phyloP scores from a whole-genome alignment of 2,329 filamentous ascomycete species.

The Coleophoma crateriformis region DNA sequence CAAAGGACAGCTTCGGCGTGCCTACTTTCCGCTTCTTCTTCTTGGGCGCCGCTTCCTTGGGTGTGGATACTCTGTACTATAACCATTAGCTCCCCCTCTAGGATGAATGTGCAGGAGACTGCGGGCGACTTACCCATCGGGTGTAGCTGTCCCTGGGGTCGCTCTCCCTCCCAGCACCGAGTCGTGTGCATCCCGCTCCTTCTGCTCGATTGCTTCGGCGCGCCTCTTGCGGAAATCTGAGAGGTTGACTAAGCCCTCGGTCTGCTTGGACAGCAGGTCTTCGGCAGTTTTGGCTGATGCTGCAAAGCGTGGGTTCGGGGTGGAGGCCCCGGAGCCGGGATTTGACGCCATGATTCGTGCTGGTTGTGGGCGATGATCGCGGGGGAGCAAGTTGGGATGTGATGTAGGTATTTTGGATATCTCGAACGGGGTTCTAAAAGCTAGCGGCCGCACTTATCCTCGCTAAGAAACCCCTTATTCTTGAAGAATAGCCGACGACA shows the following conservation, averaged over 20 bases:
- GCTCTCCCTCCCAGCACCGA: constrained; percentile 37
- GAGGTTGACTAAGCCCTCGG: constrained; percentile 81
- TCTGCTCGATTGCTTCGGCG: constrained; percentile 87
- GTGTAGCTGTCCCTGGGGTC: constrained; percentile 23
- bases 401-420: no score
- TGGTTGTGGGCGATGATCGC: background rate
- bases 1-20: constrained; percentile 55
- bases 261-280: constrained; percentile 27
- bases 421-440: no score
- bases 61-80: constrained; percentile 34
- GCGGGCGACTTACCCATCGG: constrained; percentile 50
- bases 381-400: background rate
- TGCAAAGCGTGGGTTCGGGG: constrained; percentile 24
- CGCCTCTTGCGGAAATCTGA: constrained; percentile 95
- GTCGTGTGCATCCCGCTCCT: constrained; percentile 74
- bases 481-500: no score
- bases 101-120: background rate
- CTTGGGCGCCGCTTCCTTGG: constrained; percentile 26
- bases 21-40: constrained; percentile 41
- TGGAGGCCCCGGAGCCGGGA: background rate
- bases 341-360: background rate
- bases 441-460: no score
- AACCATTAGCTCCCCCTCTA: constrained; percentile 19
- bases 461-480: no score
- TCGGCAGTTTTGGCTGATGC: constrained; percentile 25